A percentile compares a stretch with the other conserved stretches of the same genome.
phyloP scores from a whole-genome alignment of 1,284 basidiomycete species.

The Ceratobasidium sp. region DNA sequence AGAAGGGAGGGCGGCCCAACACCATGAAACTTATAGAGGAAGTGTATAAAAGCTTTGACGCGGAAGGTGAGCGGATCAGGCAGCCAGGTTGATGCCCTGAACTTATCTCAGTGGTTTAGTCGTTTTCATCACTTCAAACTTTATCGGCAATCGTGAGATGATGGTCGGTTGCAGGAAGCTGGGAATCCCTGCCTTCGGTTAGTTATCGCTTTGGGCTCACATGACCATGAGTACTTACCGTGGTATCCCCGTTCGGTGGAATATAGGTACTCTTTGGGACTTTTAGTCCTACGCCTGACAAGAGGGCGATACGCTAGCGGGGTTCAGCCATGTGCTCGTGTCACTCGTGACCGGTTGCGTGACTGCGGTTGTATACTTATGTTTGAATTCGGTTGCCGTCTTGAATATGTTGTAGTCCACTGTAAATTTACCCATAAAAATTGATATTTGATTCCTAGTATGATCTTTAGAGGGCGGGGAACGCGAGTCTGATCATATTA shows the following conservation, averaged over 20 bases:
- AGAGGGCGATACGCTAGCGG: not conserved
- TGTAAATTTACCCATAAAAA: constrained; percentile 3
- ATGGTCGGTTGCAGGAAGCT: constrained; percentile 75
- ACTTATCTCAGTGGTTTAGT: constrained; percentile 54
- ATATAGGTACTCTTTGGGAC: constrained; percentile 36
- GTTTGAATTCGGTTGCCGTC: constrained; percentile 1
- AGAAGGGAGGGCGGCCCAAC: constrained; percentile 71
- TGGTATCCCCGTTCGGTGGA: not conserved
- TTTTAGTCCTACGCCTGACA: not conserved
- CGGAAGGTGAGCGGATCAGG: constrained; percentile 62
- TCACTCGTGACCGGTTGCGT: not conserved
- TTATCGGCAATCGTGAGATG: constrained; percentile 72
- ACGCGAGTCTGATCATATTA: not conserved
- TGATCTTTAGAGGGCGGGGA: not conserved
- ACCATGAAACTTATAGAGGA: constrained; percentile 77
- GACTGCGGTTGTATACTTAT: constrained; percentile 26
- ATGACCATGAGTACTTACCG: constrained; percentile 14
- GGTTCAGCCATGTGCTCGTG: not conserved
- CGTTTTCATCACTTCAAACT: constrained; percentile 79
- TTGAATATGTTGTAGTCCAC: not conserved
- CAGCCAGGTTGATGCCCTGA: constrained; percentile 32
- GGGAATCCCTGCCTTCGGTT: constrained; percentile 46
- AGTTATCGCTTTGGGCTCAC: constrained; percentile 19
- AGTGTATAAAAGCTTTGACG: constrained; percentile 67
- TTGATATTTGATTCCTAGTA: not conserved